Evolutionary conservation across 176 grass and related monocot species (phyloP).

Genomic region (Bromus sterilis): DNA sequence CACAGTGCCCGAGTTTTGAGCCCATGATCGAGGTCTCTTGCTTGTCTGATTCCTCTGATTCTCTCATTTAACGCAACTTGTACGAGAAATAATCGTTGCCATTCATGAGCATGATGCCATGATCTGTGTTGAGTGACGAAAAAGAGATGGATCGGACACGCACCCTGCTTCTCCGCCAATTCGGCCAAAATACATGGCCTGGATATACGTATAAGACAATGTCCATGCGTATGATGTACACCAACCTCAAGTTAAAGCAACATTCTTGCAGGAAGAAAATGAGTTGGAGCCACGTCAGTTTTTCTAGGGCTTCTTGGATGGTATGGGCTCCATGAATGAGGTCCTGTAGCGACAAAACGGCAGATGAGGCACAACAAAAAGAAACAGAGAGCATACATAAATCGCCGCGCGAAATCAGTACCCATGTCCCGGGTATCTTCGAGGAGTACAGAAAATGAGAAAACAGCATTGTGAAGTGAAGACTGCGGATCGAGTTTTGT

Average conservation of each 20-base stretch:
- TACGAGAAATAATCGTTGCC: too few relatives aligned
- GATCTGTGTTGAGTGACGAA: too few relatives aligned
- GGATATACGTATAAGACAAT: neutral
- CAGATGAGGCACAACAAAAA: neutral
- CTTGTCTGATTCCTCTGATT: neutral
- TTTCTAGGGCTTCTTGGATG: neutral
- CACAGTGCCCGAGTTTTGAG: neutral
- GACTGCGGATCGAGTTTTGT: neutral
- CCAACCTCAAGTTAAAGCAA: neutral
- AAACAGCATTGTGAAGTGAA: neutral
- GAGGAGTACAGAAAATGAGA: too few relatives aligned
- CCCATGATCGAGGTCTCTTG: neutral
- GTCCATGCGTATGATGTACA: neutral
- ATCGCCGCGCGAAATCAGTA: neutral
- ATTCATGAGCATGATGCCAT: too few relatives aligned
- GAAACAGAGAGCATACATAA: neutral
- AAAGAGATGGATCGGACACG: too few relatives aligned
- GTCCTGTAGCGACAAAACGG: neutral
- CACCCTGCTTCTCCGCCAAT: neutral
- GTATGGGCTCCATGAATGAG: neutral
- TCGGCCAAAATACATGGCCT: neutral
- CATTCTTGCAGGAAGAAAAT: neutral
- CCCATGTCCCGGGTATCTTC: too few relatives aligned
- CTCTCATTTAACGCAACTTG: neutral
- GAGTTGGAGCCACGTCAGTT: neutral